Conservation (phyloP, 2,329 filamentous ascomycete genomes). For the Alternaria metachromatica region DNA sequence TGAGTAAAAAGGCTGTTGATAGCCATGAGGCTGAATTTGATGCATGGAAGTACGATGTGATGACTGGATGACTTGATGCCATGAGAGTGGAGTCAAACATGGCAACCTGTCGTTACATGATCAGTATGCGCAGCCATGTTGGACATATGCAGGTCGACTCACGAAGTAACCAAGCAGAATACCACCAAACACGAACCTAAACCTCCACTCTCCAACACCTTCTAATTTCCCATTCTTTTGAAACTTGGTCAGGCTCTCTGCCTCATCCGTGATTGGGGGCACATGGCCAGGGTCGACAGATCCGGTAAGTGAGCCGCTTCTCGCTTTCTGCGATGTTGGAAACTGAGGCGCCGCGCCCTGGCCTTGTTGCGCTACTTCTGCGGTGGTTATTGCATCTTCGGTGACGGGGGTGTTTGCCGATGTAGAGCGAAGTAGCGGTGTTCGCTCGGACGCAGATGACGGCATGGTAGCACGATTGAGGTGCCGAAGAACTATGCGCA, state of each 20-base stretch:
- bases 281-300: conserved; percentile 34
- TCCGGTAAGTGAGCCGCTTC: conserved; percentile 33
- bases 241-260: conserved; percentile 32
- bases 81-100: conserved; percentile 80
- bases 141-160: conserved; percentile 15
- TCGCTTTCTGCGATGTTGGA: conserved; percentile 30
- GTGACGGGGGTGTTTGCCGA: conserved; percentile 23
- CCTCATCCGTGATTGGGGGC: conserved; percentile 19
- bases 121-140: conserved; percentile 26
- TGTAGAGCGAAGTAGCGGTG: conserved; percentile 37
- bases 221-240: conserved; percentile 42
- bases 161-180: conserved; percentile 49
- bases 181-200: conserved; percentile 48
- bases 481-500: background rate
- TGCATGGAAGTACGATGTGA: conserved; percentile 79
- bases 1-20: conserved; percentile 78
- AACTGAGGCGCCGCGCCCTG: conserved; percentile 31
- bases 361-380: conserved; percentile 32
- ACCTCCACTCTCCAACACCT: conserved; percentile 42
- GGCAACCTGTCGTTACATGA: conserved; percentile 50
- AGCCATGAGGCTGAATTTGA: conserved; percentile 84
- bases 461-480: conserved; percentile 14
- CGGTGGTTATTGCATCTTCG: conserved; percentile 26
- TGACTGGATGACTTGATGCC: conserved; percentile 81
- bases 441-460: conserved; percentile 36